A percentile compares a stretch with the other conserved stretches of the same genome.
phyloP scores from a whole-genome alignment of 768 basidiomycete genomes.

The Boletus sp. region DNA sequence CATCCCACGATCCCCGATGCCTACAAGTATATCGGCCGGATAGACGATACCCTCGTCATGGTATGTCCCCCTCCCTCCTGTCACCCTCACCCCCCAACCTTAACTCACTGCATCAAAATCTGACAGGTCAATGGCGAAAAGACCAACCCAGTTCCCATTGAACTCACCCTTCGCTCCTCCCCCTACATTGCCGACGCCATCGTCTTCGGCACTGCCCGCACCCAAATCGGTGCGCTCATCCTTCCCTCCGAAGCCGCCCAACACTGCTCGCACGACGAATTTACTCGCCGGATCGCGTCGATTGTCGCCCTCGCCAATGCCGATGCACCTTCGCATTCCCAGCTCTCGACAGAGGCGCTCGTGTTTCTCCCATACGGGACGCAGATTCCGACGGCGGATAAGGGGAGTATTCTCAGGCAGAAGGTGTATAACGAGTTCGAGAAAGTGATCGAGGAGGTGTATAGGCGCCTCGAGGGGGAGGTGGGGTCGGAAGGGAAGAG shows the following conservation, averaged over 20 bases:
- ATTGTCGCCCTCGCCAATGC: slow-evolving; percentile 50
- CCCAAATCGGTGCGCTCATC: slow-evolving; percentile 51
- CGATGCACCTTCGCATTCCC: slow-evolving; percentile 51
- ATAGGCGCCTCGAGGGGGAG: slow-evolving; percentile 44
- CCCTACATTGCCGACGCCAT: slow-evolving; percentile 46
- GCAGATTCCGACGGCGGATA: slow-evolving; percentile 50
- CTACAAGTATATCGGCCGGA: slow-evolving; percentile 51
- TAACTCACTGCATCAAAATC: slow-evolving; percentile 15
- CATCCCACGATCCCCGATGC: slow-evolving; percentile 42
- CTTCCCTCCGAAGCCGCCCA: slow-evolving; percentile 44
- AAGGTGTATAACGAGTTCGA: slow-evolving; percentile 52
- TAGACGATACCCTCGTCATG: slow-evolving; percentile 54
- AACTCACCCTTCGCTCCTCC: slow-evolving; percentile 47
- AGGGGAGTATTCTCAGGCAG: slow-evolving; percentile 48
- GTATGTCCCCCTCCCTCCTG: slow-evolving; percentile 1
- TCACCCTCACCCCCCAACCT: slow-evolving; percentile 10
- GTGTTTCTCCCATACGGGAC: slow-evolving; percentile 48
- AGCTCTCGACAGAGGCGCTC: slow-evolving; percentile 46
- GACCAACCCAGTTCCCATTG: slow-evolving; percentile 56
- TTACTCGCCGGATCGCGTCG: slow-evolving; percentile 37
- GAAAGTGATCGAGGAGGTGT: slow-evolving; percentile 40
- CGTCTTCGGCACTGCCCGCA: slow-evolving; percentile 49
- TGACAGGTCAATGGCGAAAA: slow-evolving; percentile 48
- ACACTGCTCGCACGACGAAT: slow-evolving; percentile 33
- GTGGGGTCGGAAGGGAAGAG: slow-evolving; percentile 25